phyloP scores from a whole-genome alignment of 1,139 yeast genomes.

The Torulaspora globosa region DNA sequence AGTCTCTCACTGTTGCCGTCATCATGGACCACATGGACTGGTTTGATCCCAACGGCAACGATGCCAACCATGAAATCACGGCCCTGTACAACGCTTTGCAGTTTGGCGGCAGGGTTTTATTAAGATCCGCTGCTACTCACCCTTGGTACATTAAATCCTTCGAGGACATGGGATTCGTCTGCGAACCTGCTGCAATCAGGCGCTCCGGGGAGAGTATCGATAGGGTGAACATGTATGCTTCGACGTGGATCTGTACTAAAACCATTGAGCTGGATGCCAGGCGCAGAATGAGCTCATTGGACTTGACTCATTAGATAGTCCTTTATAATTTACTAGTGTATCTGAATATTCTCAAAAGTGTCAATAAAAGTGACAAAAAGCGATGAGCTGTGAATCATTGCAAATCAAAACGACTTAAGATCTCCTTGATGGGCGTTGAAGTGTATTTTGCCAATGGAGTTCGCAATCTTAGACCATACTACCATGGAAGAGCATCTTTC shows the following conservation, averaged over 20 bases:
- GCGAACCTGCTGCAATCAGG: conserved; percentile 68
- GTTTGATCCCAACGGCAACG: conserved; percentile 65
- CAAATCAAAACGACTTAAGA: neutral
- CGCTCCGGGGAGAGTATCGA: conserved; percentile 62
- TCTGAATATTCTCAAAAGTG: neutral
- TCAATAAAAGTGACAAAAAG: conserved; percentile 2
- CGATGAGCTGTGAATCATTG: conserved; percentile 8
- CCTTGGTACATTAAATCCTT: conserved; percentile 78
- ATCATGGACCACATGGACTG: conserved; percentile 94
- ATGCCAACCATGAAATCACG: conserved; percentile 61
- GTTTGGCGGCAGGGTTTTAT: conserved; percentile 67
- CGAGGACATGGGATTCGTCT: conserved; percentile 60
- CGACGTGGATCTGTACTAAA: conserved; percentile 80
- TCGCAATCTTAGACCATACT: conserved; percentile 77
- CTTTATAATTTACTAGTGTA: neutral
- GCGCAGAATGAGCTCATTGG: conserved; percentile 33
- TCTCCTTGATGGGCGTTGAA: conserved; percentile 17
- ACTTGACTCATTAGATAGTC: conserved; percentile 1
- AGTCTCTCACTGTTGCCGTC: conserved; percentile 68
- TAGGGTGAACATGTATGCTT: conserved; percentile 81
- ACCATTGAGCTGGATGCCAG: conserved; percentile 9
- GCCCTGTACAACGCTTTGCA: conserved; percentile 62
- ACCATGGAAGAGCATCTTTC: conserved; percentile 72
- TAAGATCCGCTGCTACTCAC: conserved; percentile 66
- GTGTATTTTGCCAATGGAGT: conserved; percentile 39